Percentiles rank a stretch among this genome's conserved stretches.
These are phyloP conservation scores for Bombardia bombarda DNA, from an alignment of 495 filamentous ascomycete species.

Conservation along the genomic window DNA sequence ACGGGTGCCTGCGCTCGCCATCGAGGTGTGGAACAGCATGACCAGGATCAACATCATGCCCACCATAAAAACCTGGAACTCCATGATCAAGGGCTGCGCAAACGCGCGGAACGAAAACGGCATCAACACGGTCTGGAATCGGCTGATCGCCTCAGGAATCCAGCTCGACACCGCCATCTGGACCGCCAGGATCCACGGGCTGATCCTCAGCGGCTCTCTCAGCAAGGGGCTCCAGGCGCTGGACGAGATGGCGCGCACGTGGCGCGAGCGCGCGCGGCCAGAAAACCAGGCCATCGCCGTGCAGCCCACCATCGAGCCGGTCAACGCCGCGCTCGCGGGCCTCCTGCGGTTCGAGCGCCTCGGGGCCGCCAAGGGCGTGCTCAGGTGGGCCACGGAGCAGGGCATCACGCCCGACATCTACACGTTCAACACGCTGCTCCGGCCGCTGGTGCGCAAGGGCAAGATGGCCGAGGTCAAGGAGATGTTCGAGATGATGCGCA, in stretches of 20 bases:
- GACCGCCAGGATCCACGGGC: conserved; percentile 54
- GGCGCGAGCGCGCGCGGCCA: conserved; percentile 30
- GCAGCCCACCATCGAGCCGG: conserved; percentile 47
- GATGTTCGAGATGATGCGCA: conserved; percentile 35
- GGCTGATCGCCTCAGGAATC: conserved; percentile 41
- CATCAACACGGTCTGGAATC: conserved; percentile 51
- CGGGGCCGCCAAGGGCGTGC: conserved; percentile 33
- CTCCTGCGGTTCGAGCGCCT: conserved; percentile 27
- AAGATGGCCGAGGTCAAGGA: conserved; percentile 24
- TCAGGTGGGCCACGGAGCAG: conserved; percentile 51
- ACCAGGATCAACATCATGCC: conserved; percentile 40
- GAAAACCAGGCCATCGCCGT: conserved; percentile 31
- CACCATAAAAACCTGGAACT: conserved; percentile 49
- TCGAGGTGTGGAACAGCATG: conserved; percentile 55
- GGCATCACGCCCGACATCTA: conserved; percentile 50
- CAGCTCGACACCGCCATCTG: conserved; percentile 50
- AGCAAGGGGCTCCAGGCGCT: conserved; percentile 47
- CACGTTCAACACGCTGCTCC: conserved; percentile 65
- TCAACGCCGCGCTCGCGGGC: conserved; percentile 54
- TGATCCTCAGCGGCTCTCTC: conserved; percentile 41
- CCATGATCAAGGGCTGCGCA: conserved; percentile 54
- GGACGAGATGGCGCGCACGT: conserved; percentile 50
- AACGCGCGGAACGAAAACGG: conserved; percentile 37
- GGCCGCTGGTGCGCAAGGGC: conserved; percentile 40
- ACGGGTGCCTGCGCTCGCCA: conserved; percentile 35